phyloP scores from a whole-genome alignment of 805 yeast species.

The Saturnispora dispora region DNA sequence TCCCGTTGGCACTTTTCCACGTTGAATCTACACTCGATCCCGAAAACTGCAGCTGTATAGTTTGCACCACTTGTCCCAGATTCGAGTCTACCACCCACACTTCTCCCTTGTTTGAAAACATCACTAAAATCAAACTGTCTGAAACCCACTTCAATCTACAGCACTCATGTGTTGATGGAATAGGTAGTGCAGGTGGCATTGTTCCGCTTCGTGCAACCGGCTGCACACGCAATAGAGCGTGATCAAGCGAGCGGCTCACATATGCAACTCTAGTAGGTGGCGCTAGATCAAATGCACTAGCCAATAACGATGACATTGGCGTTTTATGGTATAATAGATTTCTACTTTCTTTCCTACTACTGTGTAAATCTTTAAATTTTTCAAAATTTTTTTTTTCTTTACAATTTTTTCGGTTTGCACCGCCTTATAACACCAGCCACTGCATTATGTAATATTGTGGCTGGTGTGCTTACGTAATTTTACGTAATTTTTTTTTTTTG shows the following conservation, averaged over 20 bases:
- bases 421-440: neutral
- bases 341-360: neutral
- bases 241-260: conserved; percentile 9
- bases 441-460: neutral
- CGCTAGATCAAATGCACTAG: conserved; percentile 2
- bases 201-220: neutral
- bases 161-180: neutral
- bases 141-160: conserved; percentile 1
- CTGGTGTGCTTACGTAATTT: neutral
- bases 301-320: conserved; percentile 2
- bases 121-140: neutral
- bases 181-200: neutral
- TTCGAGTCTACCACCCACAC: conserved; percentile 5
- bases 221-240: conserved; percentile 8
- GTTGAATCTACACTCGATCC: neutral
- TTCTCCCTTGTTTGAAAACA: conserved; percentile 1
- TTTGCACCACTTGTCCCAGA: neutral
- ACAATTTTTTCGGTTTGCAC: neutral
- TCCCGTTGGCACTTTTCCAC: neutral
- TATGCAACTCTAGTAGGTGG: conserved; percentile 6
- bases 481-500: neutral
- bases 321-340: neutral
- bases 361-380: neutral
- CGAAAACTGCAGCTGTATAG: neutral
- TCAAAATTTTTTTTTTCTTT: neutral